These are phyloP conservation scores for Dioscorea cayenensis DNA, from an alignment of 116 monocot species.

Conservation along the genomic window DNA sequence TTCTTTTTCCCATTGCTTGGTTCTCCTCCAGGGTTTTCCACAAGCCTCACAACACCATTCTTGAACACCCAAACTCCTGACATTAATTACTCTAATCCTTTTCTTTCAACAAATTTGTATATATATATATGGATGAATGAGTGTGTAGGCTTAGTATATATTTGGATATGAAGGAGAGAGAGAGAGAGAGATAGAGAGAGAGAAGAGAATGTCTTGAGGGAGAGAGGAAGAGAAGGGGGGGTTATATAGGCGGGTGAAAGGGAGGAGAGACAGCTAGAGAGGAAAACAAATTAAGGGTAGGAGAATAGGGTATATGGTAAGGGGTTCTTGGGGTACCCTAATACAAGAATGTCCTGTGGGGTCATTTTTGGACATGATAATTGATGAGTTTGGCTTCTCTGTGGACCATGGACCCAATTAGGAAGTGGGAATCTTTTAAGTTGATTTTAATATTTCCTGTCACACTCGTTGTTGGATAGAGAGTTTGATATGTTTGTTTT, in stretches of 20 bases:
- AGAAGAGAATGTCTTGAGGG: not conserved
- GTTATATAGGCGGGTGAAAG: not conserved
- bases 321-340: no score
- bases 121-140: no score
- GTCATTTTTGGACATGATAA: not conserved
- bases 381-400: not conserved
- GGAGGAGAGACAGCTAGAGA: not conserved
- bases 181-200: not conserved
- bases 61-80: constrained; percentile 13
- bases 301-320: no score
- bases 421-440: not conserved
- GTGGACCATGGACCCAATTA: not conserved
- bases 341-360: not conserved
- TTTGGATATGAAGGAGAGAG: not conserved
- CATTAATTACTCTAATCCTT: not conserved
- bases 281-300: not conserved
- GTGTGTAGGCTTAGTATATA: no score
- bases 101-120: no score
- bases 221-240: not conserved
- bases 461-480: not conserved
- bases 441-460: no score
- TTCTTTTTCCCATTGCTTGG: constrained; percentile 7
- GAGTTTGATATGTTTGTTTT: not conserved
- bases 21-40: constrained; percentile 4
- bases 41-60: constrained; percentile 5